These are phyloP conservation scores for Mycena latifolia DNA, from an alignment of 768 basidiomycete species.

Conservation along the genomic window DNA sequence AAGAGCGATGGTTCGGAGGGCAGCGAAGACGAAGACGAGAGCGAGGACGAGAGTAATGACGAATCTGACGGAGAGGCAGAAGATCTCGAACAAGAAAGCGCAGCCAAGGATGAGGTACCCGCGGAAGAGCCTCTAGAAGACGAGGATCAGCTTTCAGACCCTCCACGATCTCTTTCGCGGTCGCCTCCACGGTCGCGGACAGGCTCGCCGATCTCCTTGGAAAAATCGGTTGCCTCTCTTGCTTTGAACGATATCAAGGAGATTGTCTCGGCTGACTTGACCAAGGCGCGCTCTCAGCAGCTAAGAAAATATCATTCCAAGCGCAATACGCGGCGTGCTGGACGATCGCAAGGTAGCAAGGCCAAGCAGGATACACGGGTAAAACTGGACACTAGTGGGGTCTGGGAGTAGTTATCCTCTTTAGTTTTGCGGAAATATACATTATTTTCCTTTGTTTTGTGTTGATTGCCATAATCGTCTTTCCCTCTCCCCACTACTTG, in stretches of 20 bases:
- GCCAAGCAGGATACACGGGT: constrained; percentile 83
- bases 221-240: constrained; percentile 57
- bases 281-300: constrained; percentile 69
- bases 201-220: constrained; percentile 53
- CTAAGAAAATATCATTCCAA: constrained; percentile 86
- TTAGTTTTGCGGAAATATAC: background rate
- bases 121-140: constrained; percentile 33
- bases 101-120: constrained; percentile 1
- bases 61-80: constrained; percentile 46
- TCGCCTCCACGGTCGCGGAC: constrained; percentile 67
- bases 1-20: constrained; percentile 51
- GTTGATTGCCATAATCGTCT: constrained; percentile 1
- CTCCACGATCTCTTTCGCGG: constrained; percentile 53
- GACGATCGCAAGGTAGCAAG: constrained; percentile 85
- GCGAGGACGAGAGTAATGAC: constrained; percentile 48
- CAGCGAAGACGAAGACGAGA: constrained; percentile 54
- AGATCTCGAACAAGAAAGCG: background rate
- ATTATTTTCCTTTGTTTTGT: constrained; percentile 1
- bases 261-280: constrained; percentile 72
- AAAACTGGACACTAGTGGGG: constrained; percentile 67
- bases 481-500: background rate
- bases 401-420: constrained; percentile 64
- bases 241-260: constrained; percentile 63
- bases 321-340: constrained; percentile 70
- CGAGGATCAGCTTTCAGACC: constrained; percentile 43